These are phyloP conservation scores for Marasmius fiardii DNA, from an alignment of 1,284 basidiomycete genomes.

Conservation along the genomic window DNA sequence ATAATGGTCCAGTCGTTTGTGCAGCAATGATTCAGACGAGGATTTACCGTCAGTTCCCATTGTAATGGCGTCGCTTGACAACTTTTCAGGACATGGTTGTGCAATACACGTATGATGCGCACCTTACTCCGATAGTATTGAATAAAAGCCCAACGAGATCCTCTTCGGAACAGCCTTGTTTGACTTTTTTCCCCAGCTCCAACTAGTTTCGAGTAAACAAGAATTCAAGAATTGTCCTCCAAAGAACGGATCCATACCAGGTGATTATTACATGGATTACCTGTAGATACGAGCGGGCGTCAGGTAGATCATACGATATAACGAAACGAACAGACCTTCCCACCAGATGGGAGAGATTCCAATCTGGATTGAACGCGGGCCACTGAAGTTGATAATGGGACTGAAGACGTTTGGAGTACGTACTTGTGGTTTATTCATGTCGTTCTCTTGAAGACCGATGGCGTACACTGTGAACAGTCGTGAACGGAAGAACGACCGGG, in stretches of 20 bases:
- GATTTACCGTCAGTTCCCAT: conserved; percentile 77
- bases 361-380: conserved; percentile 42
- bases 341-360: conserved; percentile 86
- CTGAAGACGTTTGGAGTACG: conserved; percentile 5
- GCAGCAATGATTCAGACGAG: background rate
- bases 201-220: conserved; percentile 40
- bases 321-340: conserved; percentile 56
- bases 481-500: background rate
- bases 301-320: background rate
- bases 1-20: background rate
- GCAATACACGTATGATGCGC: conserved; percentile 7
- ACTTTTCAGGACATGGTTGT: too few relatives aligned
- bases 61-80: conserved; percentile 70
- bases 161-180: conserved; percentile 74
- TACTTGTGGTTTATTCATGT: conserved; percentile 82
- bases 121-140: conserved; percentile 82
- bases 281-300: conserved; percentile 27
- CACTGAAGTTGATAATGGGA: background rate
- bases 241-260: conserved; percentile 41
- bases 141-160: conserved; percentile 75
- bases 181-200: conserved; percentile 71
- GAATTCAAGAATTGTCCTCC: background rate
- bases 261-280: conserved; percentile 82
- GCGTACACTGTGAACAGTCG: conserved; percentile 57
- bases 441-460: conserved; percentile 70